Evolutionary conservation across 805 yeast genomes (phyloP).

Genomic region (Candida ovalis): DNA sequence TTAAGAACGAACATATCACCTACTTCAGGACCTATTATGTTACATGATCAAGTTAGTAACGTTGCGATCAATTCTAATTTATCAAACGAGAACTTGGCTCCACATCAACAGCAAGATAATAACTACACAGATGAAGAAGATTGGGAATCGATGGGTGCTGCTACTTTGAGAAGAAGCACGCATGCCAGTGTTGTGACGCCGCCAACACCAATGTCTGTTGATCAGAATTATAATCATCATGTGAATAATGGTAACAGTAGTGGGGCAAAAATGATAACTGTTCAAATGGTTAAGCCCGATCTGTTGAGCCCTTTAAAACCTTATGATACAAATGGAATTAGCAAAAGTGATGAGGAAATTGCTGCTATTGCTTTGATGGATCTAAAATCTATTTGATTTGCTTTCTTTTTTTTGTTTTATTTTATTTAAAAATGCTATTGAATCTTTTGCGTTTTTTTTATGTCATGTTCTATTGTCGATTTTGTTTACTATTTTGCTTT

Average conservation of each 20-base stretch:
- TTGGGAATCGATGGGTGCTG: conserved; percentile 90
- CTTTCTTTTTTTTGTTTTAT: background rate
- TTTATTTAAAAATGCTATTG: background rate
- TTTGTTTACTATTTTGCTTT: background rate
- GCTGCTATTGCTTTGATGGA: conserved; percentile 36
- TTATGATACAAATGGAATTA: conserved; percentile 2
- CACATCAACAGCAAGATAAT: conserved; percentile 24
- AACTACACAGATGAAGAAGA: conserved; percentile 94
- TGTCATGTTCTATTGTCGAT: background rate
- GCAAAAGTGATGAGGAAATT: conserved; percentile 29
- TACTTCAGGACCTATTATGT: conserved; percentile 21
- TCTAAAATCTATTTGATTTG: conserved; percentile 24
- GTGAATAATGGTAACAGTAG: background rate
- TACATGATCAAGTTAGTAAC: conserved; percentile 27
- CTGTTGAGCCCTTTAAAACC: conserved; percentile 12
- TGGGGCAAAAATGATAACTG: conserved; percentile 8
- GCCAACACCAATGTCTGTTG: conserved; percentile 15
- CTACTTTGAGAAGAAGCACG: conserved; percentile 38
- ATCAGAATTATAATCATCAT: conserved; percentile 2
- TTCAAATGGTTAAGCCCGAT: conserved; percentile 15
- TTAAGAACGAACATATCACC: conserved; percentile 32
- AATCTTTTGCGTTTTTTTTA: background rate
- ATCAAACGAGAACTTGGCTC: conserved; percentile 19
- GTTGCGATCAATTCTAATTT: conserved; percentile 16
- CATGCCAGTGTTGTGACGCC: conserved; percentile 20